phyloP scores from a whole-genome alignment of 2,329 filamentous ascomycete species.

The Cadophora gregata region DNA sequence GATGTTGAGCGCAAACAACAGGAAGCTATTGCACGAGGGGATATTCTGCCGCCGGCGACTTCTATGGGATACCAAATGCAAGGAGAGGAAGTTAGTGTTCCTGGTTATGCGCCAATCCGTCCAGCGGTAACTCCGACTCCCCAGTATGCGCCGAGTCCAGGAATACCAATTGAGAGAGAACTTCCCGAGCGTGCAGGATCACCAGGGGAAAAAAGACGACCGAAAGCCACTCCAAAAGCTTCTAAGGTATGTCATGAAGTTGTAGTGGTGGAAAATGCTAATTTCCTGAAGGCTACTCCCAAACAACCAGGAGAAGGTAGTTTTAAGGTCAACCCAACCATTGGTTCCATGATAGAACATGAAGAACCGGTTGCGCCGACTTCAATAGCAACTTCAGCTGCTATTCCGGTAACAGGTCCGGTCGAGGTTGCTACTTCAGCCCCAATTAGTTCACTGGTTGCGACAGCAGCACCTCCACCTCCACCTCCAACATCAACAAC shows the following conservation, averaged over 20 bases:
- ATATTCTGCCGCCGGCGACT: constrained; percentile 36
- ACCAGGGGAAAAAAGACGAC: constrained; percentile 36
- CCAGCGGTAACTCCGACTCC: constrained; percentile 7
- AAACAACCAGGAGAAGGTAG: constrained; percentile 34
- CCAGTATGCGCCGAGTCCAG: constrained; percentile 18
- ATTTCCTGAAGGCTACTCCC: neutral
- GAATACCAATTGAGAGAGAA: constrained; percentile 25
- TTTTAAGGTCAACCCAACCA: constrained; percentile 25
- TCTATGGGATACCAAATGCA: constrained; percentile 17
- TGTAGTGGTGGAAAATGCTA: neutral
- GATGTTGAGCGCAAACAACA: constrained; percentile 38
- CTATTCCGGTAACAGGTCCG: constrained; percentile 3
- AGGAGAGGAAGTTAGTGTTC: constrained; percentile 27
- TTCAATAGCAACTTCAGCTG: constrained; percentile 1
- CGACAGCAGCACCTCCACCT: neutral
- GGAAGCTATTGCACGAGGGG: constrained; percentile 40
- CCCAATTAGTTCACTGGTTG: neutral
- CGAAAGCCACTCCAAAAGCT: constrained; percentile 27
- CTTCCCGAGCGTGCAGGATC: constrained; percentile 27
- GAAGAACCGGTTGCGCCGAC: neutral
- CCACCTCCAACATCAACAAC: neutral
- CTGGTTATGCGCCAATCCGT: constrained; percentile 24
- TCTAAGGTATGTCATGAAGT: constrained; percentile 30
- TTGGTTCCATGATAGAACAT: neutral
- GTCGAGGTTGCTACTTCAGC: neutral